Conservation (phyloP, 495 filamentous ascomycete genomes). For the Tuber borchii region DNA sequence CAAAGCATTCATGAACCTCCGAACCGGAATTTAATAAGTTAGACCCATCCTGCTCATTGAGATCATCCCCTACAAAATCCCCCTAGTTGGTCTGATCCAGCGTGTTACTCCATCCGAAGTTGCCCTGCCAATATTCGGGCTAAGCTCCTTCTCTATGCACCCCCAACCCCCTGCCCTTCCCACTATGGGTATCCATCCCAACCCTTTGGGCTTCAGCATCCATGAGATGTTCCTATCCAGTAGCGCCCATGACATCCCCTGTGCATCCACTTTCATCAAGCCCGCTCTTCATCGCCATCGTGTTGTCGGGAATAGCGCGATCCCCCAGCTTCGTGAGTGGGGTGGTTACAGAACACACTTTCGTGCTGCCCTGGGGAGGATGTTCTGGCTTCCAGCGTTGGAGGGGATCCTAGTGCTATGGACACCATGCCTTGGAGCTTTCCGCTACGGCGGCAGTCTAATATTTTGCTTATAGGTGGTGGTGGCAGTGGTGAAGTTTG, state of each 20-base stretch:
- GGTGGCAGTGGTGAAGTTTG: not conserved
- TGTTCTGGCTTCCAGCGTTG: slow-evolving; percentile 10
- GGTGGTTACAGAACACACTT: not conserved
- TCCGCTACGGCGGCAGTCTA: slow-evolving; percentile 13
- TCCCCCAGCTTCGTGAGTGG: not conserved
- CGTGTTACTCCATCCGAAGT: not conserved
- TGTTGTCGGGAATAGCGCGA: slow-evolving; percentile 12
- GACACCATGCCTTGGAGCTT: slow-evolving; percentile 18
- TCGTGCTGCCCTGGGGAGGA: not conserved
- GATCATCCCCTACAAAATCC: not conserved
- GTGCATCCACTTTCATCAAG: slow-evolving; percentile 1
- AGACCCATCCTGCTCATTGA: not conserved
- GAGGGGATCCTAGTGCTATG: slow-evolving; percentile 23
- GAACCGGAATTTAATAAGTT: not conserved
- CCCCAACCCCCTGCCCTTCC: slow-evolving; percentile 10
- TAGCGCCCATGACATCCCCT: slow-evolving; percentile 18
- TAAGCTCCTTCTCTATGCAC: slow-evolving; percentile 12
- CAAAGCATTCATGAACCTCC: not conserved
- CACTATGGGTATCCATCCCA: slow-evolving; percentile 15
- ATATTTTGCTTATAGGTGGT: not conserved
- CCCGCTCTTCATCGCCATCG: not conserved
- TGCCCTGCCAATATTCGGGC: not conserved
- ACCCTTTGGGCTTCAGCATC: slow-evolving; percentile 17
- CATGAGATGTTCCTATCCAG: slow-evolving; percentile 11
- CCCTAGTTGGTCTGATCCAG: not conserved